Base-by-base conservation (phyloP, 2,329 filamentous ascomycete species). In the Stachybotrys elegans region DNA sequence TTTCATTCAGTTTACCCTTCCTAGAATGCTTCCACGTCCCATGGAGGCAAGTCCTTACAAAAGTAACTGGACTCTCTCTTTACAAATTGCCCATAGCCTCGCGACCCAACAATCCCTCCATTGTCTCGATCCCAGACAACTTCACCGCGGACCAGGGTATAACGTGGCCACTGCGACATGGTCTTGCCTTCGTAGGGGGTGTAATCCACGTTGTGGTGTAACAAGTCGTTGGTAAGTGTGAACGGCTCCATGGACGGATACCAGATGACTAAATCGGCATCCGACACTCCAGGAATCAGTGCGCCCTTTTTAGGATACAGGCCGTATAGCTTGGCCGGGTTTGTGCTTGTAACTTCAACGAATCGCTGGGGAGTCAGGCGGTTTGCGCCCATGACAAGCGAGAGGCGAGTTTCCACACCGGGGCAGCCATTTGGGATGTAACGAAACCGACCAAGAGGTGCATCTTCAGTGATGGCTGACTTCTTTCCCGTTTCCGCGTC, bases 151-250 rank as follows among this genome's bases (percentile, higher is more conserved):
- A 84, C 50, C 6, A 84, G 65, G 0, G 78, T 83, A 53, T 76
- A 82, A 17, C 79, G 66, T 11, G 79, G 79, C 79, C 80, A 83
- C 45, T 83, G 78, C 22, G 66, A 68, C 32, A 84, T 54, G 14
- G 54, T 62, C 40, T 66, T 68, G 0, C 79, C 78, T 55, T 83
- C 79, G 51, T 76, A 83, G 0, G 79, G 79, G 8, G 79, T 81
- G 53, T 83, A 81, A 53, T 84, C 79, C 3, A 80, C 72, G 47
- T 77, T 69, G 55, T 83, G 79, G 57, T 84, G 79, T 49, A 83
- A 57, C 61, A 74, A 72, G 7, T 65, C 62, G 51, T 82, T 80
- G 32, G 60, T 58, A 48, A 77, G 69, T 11, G 64, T 58, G 16
- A 71, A 56, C 51, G 21, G 14, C 22, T 29, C 38, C 23, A 12